Evolutionary conservation across 2,329 filamentous ascomycete species (phyloP).

Genomic region (Fusarium nematophilum): DNA sequence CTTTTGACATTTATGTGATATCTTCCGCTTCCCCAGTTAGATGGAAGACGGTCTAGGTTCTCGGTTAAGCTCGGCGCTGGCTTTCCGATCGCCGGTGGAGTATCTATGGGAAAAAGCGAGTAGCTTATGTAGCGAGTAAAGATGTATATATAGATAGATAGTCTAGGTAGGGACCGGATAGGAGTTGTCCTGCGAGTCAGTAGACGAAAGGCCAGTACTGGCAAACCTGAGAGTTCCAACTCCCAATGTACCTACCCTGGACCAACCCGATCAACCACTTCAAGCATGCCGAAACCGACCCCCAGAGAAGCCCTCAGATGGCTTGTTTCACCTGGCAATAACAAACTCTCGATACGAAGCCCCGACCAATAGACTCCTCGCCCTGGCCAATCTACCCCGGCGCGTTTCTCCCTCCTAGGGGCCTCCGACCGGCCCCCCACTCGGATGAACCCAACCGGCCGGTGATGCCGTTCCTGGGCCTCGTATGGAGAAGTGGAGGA

Average conservation of each 20-base stretch:
- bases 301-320: not conserved
- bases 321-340: conserved; percentile 2
- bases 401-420: not conserved
- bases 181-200: too few relatives aligned
- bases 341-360: not conserved
- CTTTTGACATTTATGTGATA: not conserved
- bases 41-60: too few relatives aligned
- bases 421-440: conserved; percentile 3
- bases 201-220: too few relatives aligned
- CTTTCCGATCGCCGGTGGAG: too few relatives aligned
- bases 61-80: too few relatives aligned
- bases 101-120: too few relatives aligned
- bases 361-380: not conserved
- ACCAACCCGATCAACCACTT: not conserved
- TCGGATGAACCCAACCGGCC: not conserved
- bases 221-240: too few relatives aligned
- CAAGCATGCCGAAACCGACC: not conserved
- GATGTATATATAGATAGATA: too few relatives aligned
- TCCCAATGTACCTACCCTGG: not conserved
- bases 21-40: too few relatives aligned
- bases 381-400: not conserved
- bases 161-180: too few relatives aligned
- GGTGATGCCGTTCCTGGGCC: conserved; percentile 1
- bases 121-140: too few relatives aligned
- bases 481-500: conserved; percentile 12